Conservation (phyloP, 441 rosid genomes). For the Kokia cookei region DNA sequence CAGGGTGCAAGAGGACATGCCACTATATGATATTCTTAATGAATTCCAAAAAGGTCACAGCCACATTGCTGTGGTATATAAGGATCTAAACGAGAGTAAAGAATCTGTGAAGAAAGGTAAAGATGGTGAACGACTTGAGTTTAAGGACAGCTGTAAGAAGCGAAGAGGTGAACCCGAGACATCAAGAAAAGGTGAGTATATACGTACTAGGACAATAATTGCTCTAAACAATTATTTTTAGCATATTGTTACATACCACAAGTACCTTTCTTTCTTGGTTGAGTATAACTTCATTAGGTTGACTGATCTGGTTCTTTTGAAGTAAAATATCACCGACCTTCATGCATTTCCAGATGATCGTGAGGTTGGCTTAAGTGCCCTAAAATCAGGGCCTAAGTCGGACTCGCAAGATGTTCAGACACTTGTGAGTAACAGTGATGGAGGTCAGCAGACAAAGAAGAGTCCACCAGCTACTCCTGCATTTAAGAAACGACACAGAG, state of each 20-base stretch:
- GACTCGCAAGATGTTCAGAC: conserved; percentile 30
- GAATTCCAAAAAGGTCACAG: conserved; percentile 96
- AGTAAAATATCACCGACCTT: background rate
- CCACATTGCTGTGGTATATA: conserved; percentile 87
- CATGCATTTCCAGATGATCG: conserved; percentile 24
- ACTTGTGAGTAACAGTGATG: conserved; percentile 28
- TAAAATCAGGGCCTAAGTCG: conserved; percentile 23
- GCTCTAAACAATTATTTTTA: background rate
- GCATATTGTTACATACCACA: too few species aligned
- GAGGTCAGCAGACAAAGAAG: conserved; percentile 39
- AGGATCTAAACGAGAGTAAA: conserved; percentile 39
- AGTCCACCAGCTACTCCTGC: conserved; percentile 47
- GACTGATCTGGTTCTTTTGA: conserved; percentile 1
- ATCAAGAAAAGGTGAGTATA: conserved; percentile 35
- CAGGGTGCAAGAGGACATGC: conserved; percentile 87
- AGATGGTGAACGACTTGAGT: conserved; percentile 28
- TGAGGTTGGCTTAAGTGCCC: conserved; percentile 9
- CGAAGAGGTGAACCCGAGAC: conserved; percentile 33
- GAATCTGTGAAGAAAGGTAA: conserved; percentile 24
- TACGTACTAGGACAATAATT: background rate
- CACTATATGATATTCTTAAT: conserved; percentile 81
- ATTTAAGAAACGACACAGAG: conserved; percentile 77
- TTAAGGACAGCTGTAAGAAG: conserved; percentile 57
- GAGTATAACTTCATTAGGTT: background rate
- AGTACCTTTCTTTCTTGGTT: background rate